Conservation (phyloP, 2,329 filamentous ascomycete species). For the Aspergillus piperis region DNA sequence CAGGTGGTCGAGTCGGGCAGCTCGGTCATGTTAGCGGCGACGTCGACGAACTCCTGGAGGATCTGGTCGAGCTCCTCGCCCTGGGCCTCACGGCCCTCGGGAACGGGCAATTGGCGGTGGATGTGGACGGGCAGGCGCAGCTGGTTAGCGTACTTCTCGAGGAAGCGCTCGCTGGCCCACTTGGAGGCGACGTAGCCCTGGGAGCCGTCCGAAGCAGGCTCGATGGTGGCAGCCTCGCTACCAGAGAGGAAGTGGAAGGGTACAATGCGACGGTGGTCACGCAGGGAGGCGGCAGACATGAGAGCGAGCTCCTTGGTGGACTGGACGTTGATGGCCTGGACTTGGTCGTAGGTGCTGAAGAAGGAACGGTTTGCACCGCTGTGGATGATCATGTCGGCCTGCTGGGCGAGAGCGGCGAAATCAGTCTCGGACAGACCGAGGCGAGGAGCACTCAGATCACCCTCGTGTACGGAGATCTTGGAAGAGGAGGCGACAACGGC, state of each 20-base stretch:
- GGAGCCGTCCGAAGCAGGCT: conserved; percentile 30
- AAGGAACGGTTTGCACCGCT: conserved; percentile 32
- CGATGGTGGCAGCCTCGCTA: background rate
- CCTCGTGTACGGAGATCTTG: conserved; percentile 2
- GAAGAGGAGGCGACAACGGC: background rate
- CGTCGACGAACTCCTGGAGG: too few relatives aligned
- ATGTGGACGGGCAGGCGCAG: conserved; percentile 29
- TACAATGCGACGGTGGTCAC: conserved; percentile 13
- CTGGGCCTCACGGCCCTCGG: too few relatives aligned
- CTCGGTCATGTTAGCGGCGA: too few relatives aligned
- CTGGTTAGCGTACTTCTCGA: conserved; percentile 31
- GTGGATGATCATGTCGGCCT: conserved; percentile 27
- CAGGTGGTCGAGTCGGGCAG: too few relatives aligned
- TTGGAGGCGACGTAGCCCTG: conserved; percentile 43
- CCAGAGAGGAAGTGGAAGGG: conserved; percentile 36
- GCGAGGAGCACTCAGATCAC: background rate
- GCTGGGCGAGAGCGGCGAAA: background rate
- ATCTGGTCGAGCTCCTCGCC: too few relatives aligned
- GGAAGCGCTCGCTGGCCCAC: conserved; percentile 43
- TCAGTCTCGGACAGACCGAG: conserved; percentile 1
- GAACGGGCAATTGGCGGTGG: conserved; percentile 26
- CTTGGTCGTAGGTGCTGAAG: conserved; percentile 32
- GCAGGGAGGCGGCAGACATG: conserved; percentile 19
- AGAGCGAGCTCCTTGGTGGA: conserved; percentile 29
- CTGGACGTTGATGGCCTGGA: conserved; percentile 30